These are phyloP conservation scores for Lactarius pseudohatsudake DNA, from an alignment of 768 basidiomycete genomes.

Conservation along the genomic window DNA sequence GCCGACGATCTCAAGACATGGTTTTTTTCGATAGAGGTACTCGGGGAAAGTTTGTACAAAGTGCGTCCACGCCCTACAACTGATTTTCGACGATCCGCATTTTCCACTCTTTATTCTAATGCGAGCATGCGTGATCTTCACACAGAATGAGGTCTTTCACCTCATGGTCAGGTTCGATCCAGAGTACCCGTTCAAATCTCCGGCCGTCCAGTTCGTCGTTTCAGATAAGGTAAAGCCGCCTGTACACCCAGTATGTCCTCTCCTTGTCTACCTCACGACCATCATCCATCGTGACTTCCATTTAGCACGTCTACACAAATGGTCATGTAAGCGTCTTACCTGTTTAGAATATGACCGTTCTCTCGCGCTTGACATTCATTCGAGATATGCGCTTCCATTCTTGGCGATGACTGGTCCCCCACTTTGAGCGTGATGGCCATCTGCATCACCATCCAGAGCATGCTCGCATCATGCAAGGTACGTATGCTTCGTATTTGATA, in stretches of 20 bases:
- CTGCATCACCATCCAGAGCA: slow-evolving; percentile 85
- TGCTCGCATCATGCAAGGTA: slow-evolving; percentile 92
- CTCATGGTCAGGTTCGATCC: slow-evolving; percentile 81
- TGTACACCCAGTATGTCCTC: slow-evolving; percentile 66
- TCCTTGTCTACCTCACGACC: not conserved
- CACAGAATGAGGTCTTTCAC: slow-evolving; percentile 71
- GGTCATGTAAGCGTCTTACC: slow-evolving; percentile 59
- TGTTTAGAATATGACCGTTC: slow-evolving; percentile 11
- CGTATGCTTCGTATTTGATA: slow-evolving; percentile 21
- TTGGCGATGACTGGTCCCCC: slow-evolving; percentile 88
- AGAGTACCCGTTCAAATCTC: slow-evolving; percentile 83
- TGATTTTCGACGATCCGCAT: slow-evolving; percentile 3
- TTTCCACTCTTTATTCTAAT: not conserved
- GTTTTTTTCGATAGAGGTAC: slow-evolving; percentile 76
- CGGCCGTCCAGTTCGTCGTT: slow-evolving; percentile 83
- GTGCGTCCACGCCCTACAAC: slow-evolving; percentile 37
- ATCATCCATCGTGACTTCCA: slow-evolving; percentile 21
- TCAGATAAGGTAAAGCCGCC: slow-evolving; percentile 65
- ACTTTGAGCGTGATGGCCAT: slow-evolving; percentile 81
- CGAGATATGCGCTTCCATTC: slow-evolving; percentile 87
- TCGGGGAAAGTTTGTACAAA: slow-evolving; percentile 80
- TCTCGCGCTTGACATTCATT: slow-evolving; percentile 8
- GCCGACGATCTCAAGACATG: slow-evolving; percentile 80
- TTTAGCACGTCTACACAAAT: slow-evolving; percentile 83
- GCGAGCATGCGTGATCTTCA: not conserved